Evolutionary conservation across 2,329 filamentous ascomycete genomes (phyloP), one percentile per base, ranked within the genome.

Genomic region (Microsporum canis): DNA sequence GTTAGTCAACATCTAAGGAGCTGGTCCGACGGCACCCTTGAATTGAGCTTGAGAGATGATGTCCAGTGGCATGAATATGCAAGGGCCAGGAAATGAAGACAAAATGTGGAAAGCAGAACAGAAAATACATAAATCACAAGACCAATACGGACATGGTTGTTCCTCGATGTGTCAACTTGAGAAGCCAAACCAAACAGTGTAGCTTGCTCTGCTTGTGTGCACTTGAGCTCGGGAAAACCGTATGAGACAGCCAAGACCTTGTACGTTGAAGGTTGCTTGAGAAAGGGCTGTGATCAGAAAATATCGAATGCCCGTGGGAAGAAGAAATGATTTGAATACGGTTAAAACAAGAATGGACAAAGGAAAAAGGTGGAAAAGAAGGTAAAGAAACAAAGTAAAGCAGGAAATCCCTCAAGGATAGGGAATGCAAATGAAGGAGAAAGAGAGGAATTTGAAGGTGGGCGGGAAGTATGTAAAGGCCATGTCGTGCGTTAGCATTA

Each of bases 351-450:
- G 58, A 34, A 17, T 38, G 36, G 33, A 58, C 41, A 60, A 57
- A 31, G 64, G 64, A 60, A 65, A 67, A 51, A 57, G 61, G 57
- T 43, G 14, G 39, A 6, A n/a, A 23, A 56, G 53, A 45, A 55
- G 49, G 39, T 31, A 17, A 45, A 31, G 45, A 62, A 41, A 17
- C 43, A 27, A 61, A 62, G 58, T 29, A 61, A 57, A 55, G 60
- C 57, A 39, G 62, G 55, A 62, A 65, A 63, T 59, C 33, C 45
- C 57, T 31, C 43, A 59, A 60, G 55, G 33, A 39, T 53, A 60
- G 39, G 59, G 33, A 55, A 55, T n/a, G 31, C 29, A 55, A 53
- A 55, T 4, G 23, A 55, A 34, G 12, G 36, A 56, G 47, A 41
- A 39, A 17, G 29, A 27, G 17, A 58, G 33, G 14, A 29, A 34